Conservation (phyloP, 441 rosid species). For the Pelargonium myrrhifolium region DNA sequence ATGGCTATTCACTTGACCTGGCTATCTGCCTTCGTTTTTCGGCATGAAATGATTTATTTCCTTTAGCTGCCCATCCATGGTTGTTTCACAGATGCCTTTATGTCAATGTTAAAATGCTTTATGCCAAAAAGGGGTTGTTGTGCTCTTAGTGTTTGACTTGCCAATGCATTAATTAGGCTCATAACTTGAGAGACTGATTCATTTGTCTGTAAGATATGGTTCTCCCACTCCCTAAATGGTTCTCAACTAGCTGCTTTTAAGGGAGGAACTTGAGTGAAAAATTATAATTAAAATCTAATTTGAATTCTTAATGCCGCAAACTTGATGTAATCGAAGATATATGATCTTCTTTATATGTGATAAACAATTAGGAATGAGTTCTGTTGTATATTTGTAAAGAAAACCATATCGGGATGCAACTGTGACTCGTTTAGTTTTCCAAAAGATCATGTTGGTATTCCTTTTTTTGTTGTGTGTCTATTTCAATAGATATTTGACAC, state of each 20-base stretch:
- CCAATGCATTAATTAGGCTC: not conserved
- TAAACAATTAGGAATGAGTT: not conserved
- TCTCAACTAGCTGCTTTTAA: not conserved
- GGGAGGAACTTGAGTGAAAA: not conserved
- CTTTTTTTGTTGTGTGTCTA: too few species aligned
- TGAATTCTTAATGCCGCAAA: not conserved
- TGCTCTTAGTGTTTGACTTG: not conserved
- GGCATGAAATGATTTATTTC: not conserved
- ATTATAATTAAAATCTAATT: not conserved
- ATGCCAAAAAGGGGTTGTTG: not conserved
- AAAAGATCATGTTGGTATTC: too few species aligned
- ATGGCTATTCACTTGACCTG: slow-evolving; percentile 6
- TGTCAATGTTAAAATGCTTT: not conserved
- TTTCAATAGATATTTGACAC: not conserved
- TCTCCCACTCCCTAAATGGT: not conserved
- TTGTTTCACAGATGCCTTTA: not conserved
- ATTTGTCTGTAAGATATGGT: not conserved
- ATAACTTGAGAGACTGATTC: not conserved
- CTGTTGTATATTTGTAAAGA: not conserved
- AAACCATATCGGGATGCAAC: not conserved
- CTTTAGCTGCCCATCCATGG: not conserved
- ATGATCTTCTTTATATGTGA: not conserved
- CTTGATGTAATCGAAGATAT: not conserved
- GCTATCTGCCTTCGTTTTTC: slow-evolving; percentile 6
- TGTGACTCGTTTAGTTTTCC: not conserved